Evolutionary conservation across 1,284 basidiomycete species (phyloP), one percentile per base, ranked within the genome.

Genomic region (Marasmius tenuissimus): DNA sequence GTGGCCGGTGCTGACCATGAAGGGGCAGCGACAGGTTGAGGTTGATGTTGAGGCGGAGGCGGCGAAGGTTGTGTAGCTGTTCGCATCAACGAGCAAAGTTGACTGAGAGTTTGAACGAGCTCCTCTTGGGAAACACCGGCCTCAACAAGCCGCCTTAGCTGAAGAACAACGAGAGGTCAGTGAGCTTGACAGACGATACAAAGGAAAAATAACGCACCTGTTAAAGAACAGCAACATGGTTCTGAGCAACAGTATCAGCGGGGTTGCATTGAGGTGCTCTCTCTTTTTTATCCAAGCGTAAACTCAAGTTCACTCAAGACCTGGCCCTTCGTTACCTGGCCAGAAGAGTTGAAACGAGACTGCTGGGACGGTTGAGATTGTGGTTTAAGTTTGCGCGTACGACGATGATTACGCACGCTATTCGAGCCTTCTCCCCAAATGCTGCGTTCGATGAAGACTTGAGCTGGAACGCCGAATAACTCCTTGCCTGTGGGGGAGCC

Each of bases 231-330:
- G 78, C 78, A 16, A 93, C 81, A 66, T 94, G 91, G 66, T 81
- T 86, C 66, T 86, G 84, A 0, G 85, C 75, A 6, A 78, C 73
- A 33, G 77, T 70, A 68, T 95, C 92, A 67, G 86, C 88, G 0
- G 87, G 89, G 65, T 90, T 91, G 1, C 76, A 62, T 67, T 88
- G 87, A 3, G 89, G 65, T 11, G 78, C 74, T 9, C 89, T 86
- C 68, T 93, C 87, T 71, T 92, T 91, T 91, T 71, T 92, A 88
- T 61, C 85, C 84, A 34, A 93, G 77, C 7, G 88, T 87, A 59
- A 89, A 91, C 67, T 93, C 91, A 5, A 93, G 78, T 72, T 94
- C 92, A 61, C 88, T 89, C 2, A 94, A 78, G 14, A 93, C 92
- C 73, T 93, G 92, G 2, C 83, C 78, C 71, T 87, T 87, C 10